Conservation (phyloP, 2,329 filamentous ascomycete genomes). For the Colletotrichum karsti region DNA sequence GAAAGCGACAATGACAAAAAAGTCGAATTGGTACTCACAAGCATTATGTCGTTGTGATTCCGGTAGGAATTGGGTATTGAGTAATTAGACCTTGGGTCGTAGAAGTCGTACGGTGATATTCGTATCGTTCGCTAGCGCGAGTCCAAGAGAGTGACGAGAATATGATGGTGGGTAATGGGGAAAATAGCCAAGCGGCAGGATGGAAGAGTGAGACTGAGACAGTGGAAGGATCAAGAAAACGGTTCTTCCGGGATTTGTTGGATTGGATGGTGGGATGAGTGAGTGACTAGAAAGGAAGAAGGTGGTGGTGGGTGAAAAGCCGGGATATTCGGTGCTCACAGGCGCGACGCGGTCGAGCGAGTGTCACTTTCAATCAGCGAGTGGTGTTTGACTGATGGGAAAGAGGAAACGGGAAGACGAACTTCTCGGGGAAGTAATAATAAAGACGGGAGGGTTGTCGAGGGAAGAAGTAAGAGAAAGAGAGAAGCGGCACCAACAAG, state of each 20-base stretch:
- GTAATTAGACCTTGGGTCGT: not conserved
- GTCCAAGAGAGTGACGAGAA: slow-evolving; percentile 23
- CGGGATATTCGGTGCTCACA: slow-evolving; percentile 15
- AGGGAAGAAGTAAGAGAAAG: not conserved
- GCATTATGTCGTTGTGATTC: slow-evolving; percentile 5
- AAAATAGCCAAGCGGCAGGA: slow-evolving; percentile 10
- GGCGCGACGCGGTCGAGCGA: slow-evolving; percentile 18
- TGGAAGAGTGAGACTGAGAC: slow-evolving; percentile 7
- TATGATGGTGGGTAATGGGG: not conserved
- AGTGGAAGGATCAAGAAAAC: not conserved
- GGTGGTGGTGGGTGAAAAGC: not conserved
- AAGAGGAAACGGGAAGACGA: not conserved
- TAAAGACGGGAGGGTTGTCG: not conserved
- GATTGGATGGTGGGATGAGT: slow-evolving; percentile 11
- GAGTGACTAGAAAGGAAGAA: slow-evolving; percentile 31
- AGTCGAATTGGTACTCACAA: slow-evolving; percentile 12
- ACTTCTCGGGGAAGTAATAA: not conserved
- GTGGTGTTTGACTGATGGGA: slow-evolving; percentile 1
- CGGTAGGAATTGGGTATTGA: not conserved
- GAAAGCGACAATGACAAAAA: not conserved
- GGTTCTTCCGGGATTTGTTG: not conserved
- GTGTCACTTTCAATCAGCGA: slow-evolving; percentile 3
- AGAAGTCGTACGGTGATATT: slow-evolving; percentile 1
- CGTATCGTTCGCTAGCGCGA: slow-evolving; percentile 6
- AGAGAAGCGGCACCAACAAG: not conserved